A percentile compares a stretch with the other conserved stretches of the same genome.
Evolutionary conservation across 1,284 basidiomycete species (phyloP).

Genomic region (Pascua guehoae): DNA sequence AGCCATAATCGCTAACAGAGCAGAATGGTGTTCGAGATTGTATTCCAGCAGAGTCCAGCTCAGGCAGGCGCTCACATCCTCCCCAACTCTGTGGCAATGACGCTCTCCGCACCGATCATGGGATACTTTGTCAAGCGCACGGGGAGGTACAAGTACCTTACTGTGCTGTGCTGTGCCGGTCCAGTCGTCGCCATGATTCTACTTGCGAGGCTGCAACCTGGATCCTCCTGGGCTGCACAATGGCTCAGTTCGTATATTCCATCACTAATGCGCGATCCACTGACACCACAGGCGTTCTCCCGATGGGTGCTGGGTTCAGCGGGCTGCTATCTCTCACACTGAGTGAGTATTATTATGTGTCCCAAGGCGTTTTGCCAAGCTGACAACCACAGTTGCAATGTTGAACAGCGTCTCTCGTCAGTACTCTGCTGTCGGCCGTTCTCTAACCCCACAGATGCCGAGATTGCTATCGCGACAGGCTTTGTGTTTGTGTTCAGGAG

Average conservation of each 20-base stretch:
- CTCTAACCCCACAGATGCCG: slow-evolving; percentile 9
- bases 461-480: slow-evolving; percentile 27
- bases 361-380: background rate
- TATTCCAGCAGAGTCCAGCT: slow-evolving; percentile 20
- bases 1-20: too few relatives aligned
- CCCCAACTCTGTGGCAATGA: slow-evolving; percentile 28
- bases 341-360: slow-evolving; percentile 10
- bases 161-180: slow-evolving; percentile 21
- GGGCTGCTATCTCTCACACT: slow-evolving; percentile 24
- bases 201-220: slow-evolving; percentile 11
- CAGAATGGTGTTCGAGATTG: slow-evolving; percentile 31
- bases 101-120: slow-evolving; percentile 24
- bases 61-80: slow-evolving; percentile 28
- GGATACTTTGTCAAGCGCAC: slow-evolving; percentile 23
- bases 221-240: slow-evolving; percentile 15
- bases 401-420: slow-evolving; percentile 26
- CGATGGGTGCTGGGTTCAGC: slow-evolving; percentile 31
- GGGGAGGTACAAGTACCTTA: slow-evolving; percentile 26
- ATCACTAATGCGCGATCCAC: background rate
- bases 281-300: slow-evolving; percentile 11
- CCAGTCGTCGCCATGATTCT: slow-evolving; percentile 29
- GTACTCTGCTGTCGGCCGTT: background rate
- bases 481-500: slow-evolving; percentile 29
- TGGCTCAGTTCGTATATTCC: slow-evolving; percentile 14
- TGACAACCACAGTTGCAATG: slow-evolving; percentile 18